phyloP scores from a whole-genome alignment of 257 asterid species.

The Echium plantagineum region DNA sequence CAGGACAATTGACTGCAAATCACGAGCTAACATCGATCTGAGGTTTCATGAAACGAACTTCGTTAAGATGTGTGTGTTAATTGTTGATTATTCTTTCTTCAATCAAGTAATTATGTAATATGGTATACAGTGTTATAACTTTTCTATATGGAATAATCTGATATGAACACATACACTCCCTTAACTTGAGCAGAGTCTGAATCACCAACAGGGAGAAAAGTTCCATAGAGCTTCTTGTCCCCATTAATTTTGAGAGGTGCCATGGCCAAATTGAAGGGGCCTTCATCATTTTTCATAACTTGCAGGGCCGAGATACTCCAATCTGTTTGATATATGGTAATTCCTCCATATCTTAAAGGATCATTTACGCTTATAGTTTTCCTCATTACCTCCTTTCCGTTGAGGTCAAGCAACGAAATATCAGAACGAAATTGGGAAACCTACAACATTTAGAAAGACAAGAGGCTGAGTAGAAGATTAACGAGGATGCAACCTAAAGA shows the following conservation, averaged over 20 bases:
- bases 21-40: constrained; percentile 96
- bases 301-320: constrained; percentile 79
- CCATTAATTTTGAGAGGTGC: constrained; percentile 74
- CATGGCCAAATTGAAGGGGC: constrained; percentile 90
- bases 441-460: constrained; percentile 26
- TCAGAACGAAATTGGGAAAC: constrained; percentile 81
- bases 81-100: not conserved
- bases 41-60: not conserved
- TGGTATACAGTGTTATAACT: not conserved
- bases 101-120: not conserved
- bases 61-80: not conserved
- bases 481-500: not conserved
- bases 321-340: constrained; percentile 51
- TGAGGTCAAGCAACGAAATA: constrained; percentile 63
- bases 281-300: constrained; percentile 64
- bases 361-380: constrained; percentile 80
- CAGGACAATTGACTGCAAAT: constrained; percentile 74
- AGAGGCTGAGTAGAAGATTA: constrained; percentile 1
- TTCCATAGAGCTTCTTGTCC: constrained; percentile 85
- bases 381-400: constrained; percentile 80
- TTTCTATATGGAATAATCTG: not conserved
- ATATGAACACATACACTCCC: constrained; percentile 55
- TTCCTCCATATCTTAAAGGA: constrained; percentile 76
- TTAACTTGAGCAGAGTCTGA: constrained; percentile 42
- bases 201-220: constrained; percentile 62